A percentile compares a stretch with the other conserved stretches of the same genome.
phyloP scores from a whole-genome alignment of 257 asterid genomes.

The Solanum infundibuliforme region DNA sequence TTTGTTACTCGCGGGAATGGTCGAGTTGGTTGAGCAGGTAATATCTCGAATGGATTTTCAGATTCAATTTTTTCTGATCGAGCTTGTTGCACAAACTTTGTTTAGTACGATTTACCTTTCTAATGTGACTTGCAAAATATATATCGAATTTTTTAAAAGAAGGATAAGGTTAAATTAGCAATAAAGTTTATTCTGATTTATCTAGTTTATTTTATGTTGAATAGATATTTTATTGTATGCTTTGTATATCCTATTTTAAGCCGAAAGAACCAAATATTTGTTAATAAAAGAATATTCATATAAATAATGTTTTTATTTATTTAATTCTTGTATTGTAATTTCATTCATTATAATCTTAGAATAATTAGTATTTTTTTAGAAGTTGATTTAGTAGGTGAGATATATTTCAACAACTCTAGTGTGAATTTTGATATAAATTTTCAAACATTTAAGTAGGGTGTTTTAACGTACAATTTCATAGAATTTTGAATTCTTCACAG shows the following conservation, averaged over 20 bases:
- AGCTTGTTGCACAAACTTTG: accelerated
- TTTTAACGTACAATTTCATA: no score
- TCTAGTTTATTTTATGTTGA: background rate
- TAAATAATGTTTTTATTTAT: background rate
- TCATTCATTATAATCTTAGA: background rate
- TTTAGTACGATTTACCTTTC: background rate
- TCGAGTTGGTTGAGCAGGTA: background rate
- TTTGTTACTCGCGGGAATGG: background rate
- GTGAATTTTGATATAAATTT: background rate
- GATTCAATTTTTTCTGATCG: background rate
- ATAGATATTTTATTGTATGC: background rate
- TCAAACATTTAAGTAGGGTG: background rate
- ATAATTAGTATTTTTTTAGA: background rate
- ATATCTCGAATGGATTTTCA: background rate
- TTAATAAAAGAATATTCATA: background rate
- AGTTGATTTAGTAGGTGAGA: background rate
- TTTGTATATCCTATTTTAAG: background rate
- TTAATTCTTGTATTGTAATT: background rate
- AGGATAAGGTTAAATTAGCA: background rate
- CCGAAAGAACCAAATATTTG: background rate
- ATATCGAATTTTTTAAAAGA: background rate
- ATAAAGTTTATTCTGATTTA: background rate
- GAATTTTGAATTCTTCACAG: no score
- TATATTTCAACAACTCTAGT: background rate
- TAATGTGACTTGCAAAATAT: background rate